Evolutionary conservation across 208 protist genomes (phyloP).

Genomic region (Wallacemonas collosoma): DNA sequence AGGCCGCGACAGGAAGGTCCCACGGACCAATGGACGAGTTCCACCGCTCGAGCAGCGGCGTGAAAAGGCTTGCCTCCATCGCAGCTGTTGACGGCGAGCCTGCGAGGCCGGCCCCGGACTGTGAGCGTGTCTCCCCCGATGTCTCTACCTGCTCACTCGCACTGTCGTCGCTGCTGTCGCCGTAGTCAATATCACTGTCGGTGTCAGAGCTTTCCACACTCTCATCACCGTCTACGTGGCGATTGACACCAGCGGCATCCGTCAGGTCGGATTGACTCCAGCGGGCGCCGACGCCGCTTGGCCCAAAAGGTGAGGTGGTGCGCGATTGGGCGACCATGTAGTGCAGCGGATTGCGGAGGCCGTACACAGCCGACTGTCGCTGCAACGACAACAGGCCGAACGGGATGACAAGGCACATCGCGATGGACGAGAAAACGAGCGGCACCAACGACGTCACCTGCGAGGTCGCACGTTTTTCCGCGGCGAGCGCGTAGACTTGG

Average conservation of each 20-base stretch:
- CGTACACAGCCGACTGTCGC: slow-evolving; percentile 54
- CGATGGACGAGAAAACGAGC: slow-evolving; percentile 52
- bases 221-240: background rate
- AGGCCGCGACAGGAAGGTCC: background rate
- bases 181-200: slow-evolving; percentile 1
- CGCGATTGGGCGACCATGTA: background rate
- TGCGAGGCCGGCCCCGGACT: too few species aligned
- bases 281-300: background rate
- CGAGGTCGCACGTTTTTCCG: slow-evolving; percentile 26
- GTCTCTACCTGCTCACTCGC: background rate
- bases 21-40: slow-evolving; percentile 9
- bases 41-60: slow-evolving; percentile 15
- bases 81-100: background rate
- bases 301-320: background rate
- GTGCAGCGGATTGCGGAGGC: slow-evolving; percentile 16
- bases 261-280: slow-evolving; percentile 18
- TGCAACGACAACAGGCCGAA: slow-evolving; percentile 73
- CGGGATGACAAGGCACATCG: slow-evolving; percentile 55
- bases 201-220: too few species aligned
- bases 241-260: slow-evolving; percentile 26
- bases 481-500: slow-evolving; percentile 41
- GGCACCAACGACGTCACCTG: slow-evolving; percentile 44
- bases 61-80: background rate
- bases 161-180: background rate
- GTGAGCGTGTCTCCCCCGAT: background rate